Percentiles rank a stretch among this genome's conserved stretches.
phyloP scores from a whole-genome alignment of 2,329 filamentous ascomycete genomes.

The Fusarium odoratissimum region DNA sequence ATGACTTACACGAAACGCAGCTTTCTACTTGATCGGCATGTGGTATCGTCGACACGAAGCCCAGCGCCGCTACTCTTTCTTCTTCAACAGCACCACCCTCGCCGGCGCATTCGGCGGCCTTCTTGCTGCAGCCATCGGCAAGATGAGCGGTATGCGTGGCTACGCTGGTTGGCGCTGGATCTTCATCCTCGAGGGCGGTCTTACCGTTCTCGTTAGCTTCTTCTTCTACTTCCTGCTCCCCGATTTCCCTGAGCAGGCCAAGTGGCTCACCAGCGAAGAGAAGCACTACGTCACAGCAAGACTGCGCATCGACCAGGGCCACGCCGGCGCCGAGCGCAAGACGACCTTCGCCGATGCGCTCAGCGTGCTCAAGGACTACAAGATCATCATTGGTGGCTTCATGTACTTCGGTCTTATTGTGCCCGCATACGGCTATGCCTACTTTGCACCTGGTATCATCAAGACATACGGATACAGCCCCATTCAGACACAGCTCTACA shows the following conservation, averaged over 20 bases:
- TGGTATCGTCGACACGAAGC: conserved; percentile 91
- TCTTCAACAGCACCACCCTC: conserved; percentile 85
- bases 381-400: conserved; percentile 78
- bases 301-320: conserved; percentile 75
- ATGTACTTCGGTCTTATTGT: conserved; percentile 88
- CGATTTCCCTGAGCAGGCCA: conserved; percentile 79
- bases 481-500: conserved; percentile 68
- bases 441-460: conserved; percentile 80
- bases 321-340: conserved; percentile 70
- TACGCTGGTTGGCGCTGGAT: conserved; percentile 86
- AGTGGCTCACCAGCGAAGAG: conserved; percentile 79
- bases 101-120: conserved; percentile 89
- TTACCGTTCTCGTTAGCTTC: conserved; percentile 71
- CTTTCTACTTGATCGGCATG: conserved; percentile 81
- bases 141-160: conserved; percentile 78
- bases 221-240: conserved; percentile 77
- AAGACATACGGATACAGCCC: conserved; percentile 70
- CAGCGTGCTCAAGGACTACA: conserved; percentile 77
- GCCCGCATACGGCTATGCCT: conserved; percentile 81
- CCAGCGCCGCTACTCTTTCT: conserved; percentile 92
- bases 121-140: conserved; percentile 87
- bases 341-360: conserved; percentile 70
- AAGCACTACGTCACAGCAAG: conserved; percentile 73
- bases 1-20: conserved; percentile 56
- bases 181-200: conserved; percentile 79